Percentiles rank a stretch among this genome's conserved stretches.
phyloP scores from a whole-genome alignment of 1,139 yeast species.

The Yarrowia galli region DNA sequence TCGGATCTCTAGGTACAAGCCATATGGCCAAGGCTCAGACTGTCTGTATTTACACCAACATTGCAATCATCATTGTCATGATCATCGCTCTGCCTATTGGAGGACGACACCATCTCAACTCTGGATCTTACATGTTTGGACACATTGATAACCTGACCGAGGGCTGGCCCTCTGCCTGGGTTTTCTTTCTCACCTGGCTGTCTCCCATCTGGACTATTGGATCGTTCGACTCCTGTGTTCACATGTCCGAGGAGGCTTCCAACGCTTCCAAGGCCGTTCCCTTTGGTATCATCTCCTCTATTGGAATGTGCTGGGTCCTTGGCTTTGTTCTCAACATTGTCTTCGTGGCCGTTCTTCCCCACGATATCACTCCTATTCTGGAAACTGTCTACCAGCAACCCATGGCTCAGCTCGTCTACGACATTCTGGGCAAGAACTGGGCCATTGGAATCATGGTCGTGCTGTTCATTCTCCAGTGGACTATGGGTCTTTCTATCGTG shows the following conservation, averaged over 20 bases:
- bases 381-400: slow-evolving; percentile 48
- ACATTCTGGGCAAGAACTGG: slow-evolving; percentile 73
- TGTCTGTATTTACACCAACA: slow-evolving; percentile 63
- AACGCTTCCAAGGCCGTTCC: slow-evolving; percentile 75
- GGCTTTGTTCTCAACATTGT: slow-evolving; percentile 67
- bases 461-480: slow-evolving; percentile 50
- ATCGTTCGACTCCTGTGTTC: slow-evolving; percentile 75
- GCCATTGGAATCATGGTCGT: slow-evolving; percentile 53
- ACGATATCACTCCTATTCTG: slow-evolving; percentile 57
- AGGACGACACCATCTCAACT: slow-evolving; percentile 42
- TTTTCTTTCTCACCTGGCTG: slow-evolving; percentile 65
- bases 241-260: slow-evolving; percentile 71
- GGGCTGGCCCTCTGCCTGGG: slow-evolving; percentile 70
- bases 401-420: slow-evolving; percentile 67
- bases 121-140: slow-evolving; percentile 61
- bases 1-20: slow-evolving; percentile 61
- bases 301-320: slow-evolving; percentile 63
- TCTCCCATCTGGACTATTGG: slow-evolving; percentile 58
- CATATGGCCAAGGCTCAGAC: slow-evolving; percentile 67
- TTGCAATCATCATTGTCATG: slow-evolving; percentile 62
- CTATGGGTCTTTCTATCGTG: slow-evolving; percentile 73
- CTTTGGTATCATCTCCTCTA: slow-evolving; percentile 64
- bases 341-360: slow-evolving; percentile 62
- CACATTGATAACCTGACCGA: slow-evolving; percentile 60
- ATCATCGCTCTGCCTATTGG: slow-evolving; percentile 68